Percentiles rank a stretch among this genome's conserved stretches.
phyloP scores from a whole-genome alignment of 148 eudicot species.

The Rhododendron williamsianum region DNA sequence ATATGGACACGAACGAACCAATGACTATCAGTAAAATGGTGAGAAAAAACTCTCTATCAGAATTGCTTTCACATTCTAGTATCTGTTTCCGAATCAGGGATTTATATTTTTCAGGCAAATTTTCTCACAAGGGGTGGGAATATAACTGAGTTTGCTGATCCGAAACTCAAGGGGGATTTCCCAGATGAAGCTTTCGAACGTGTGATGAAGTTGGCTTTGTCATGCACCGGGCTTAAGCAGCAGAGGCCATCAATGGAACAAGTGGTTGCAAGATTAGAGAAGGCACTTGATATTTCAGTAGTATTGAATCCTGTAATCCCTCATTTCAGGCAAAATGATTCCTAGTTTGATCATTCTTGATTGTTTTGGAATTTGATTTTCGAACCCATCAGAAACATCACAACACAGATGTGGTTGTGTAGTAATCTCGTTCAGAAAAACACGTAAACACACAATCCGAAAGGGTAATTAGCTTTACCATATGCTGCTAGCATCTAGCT shows the following conservation, averaged over 20 bases:
- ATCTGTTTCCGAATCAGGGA: not conserved
- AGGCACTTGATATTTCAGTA: conserved; percentile 32
- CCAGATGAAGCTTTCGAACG: conserved; percentile 33
- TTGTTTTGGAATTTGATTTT: not conserved
- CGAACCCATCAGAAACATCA: too few species aligned
- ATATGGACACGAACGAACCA: conserved; percentile 33
- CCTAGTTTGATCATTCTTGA: not conserved
- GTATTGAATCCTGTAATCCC: not conserved
- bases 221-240: conserved; percentile 41
- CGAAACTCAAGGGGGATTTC: conserved; percentile 27
- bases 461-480: not conserved
- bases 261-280: conserved; percentile 33
- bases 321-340: not conserved
- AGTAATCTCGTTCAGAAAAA: not conserved
- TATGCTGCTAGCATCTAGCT: not conserved
- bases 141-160: conserved; percentile 19
- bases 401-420: not conserved
- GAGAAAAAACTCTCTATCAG: not conserved
- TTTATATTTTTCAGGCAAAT: conserved; percentile 15
- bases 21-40: conserved; percentile 43
- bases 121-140: conserved; percentile 17
- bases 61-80: not conserved
- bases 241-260: conserved; percentile 48
- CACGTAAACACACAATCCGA: not conserved
- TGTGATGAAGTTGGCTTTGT: conserved; percentile 33